Conservation (phyloP, 768 basidiomycete genomes). For the Amanita exitialis region DNA sequence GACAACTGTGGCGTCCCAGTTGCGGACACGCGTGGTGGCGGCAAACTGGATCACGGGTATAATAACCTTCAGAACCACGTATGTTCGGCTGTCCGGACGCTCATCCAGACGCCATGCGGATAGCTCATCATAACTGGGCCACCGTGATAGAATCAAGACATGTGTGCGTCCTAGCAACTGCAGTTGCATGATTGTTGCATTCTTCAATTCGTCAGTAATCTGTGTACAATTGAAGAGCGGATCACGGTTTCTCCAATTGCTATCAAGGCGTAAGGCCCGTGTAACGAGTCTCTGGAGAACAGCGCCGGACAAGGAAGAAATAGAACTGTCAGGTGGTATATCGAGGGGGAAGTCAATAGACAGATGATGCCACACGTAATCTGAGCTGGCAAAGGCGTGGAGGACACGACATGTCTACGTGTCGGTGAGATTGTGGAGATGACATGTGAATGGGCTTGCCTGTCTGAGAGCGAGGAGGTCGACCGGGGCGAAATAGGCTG, state of each 20-base stretch:
- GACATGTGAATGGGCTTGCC: conserved; percentile 19
- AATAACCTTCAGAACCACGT: not conserved
- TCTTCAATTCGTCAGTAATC: not conserved
- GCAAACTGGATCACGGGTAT: conserved; percentile 7
- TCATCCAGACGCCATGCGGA: conserved; percentile 1
- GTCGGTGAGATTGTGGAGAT: conserved; percentile 7
- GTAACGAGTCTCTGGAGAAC: conserved; percentile 32
- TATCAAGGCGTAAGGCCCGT: conserved; percentile 36
- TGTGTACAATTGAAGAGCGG: not conserved
- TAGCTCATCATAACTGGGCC: conserved; percentile 2
- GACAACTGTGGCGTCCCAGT: not conserved
- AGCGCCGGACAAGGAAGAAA: conserved; percentile 24
- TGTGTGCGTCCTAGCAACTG: conserved; percentile 4
- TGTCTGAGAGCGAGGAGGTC: conserved; percentile 41
- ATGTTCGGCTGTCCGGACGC: not conserved
- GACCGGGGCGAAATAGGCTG: conserved; percentile 19
- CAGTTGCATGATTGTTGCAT: conserved; percentile 3
- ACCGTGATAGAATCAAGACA: conserved; percentile 2
- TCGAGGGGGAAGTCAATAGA: conserved; percentile 38
- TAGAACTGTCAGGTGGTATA: conserved; percentile 22
- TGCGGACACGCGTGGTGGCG: not conserved
- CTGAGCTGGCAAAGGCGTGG: conserved; percentile 37
- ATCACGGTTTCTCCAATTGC: conserved; percentile 28
- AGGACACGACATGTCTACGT: conserved; percentile 52
- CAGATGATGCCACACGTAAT: conserved; percentile 49